phyloP scores from a whole-genome alignment of 2,329 filamentous ascomycete genomes.

The Diaporthe sp. region DNA sequence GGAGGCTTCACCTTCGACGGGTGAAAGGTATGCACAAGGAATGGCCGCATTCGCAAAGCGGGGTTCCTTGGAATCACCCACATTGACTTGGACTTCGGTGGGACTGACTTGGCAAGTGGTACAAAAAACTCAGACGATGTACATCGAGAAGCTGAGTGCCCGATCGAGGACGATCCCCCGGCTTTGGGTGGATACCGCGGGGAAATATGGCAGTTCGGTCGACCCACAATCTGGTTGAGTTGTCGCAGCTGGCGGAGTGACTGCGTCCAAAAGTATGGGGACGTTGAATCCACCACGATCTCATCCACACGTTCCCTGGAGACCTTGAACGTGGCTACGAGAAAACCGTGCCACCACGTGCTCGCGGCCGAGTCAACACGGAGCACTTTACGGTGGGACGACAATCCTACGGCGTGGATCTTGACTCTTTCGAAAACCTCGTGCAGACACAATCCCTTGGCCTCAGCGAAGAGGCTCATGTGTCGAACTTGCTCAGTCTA shows the following conservation, averaged over 20 bases:
- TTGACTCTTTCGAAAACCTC: slow-evolving; percentile 12
- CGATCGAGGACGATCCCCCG: slow-evolving; percentile 21
- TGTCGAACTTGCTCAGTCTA: background rate
- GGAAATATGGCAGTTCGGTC: slow-evolving; percentile 15
- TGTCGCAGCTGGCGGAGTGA: slow-evolving; percentile 12
- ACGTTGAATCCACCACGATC: background rate
- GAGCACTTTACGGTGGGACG: background rate
- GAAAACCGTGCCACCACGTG: background rate
- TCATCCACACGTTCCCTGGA: background rate
- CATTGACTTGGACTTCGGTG: background rate
- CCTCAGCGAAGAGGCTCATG: background rate
- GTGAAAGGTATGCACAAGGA: slow-evolving; percentile 4
- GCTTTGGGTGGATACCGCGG: slow-evolving; percentile 30
- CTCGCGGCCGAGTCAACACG: slow-evolving; percentile 13
- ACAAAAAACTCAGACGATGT: slow-evolving; percentile 14
- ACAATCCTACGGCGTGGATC: background rate
- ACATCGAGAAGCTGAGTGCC: slow-evolving; percentile 7
- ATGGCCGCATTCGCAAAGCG: background rate
- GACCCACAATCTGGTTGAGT: background rate
- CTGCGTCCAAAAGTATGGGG: slow-evolving; percentile 10
- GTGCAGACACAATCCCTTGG: background rate
- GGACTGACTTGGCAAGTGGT: slow-evolving; percentile 20
- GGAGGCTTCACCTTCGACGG: slow-evolving; percentile 60
- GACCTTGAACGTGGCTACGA: slow-evolving; percentile 8
- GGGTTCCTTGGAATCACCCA: slow-evolving; percentile 5